Base-by-base conservation (phyloP, 2,329 filamentous ascomycete species). In the Colletotrichum lindemuthianum region DNA sequence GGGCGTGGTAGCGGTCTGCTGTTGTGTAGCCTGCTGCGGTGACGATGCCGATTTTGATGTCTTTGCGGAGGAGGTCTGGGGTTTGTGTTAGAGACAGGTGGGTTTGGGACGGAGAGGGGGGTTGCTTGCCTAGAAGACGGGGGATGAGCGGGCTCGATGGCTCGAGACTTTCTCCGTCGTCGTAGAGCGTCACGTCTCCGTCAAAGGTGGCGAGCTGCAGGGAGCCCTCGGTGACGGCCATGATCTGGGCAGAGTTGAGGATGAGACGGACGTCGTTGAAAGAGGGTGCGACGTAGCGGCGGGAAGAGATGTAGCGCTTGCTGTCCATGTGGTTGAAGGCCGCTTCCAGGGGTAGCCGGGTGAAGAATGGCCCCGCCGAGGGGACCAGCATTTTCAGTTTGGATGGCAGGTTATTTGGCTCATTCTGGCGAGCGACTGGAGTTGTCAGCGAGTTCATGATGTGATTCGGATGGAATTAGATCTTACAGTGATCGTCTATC, bases 181-280 rank as follows among this genome's bases (percentile, higher is more conserved):
- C 91, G 76, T 99, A 99, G 24, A 99, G 84, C 1, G 96, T 99
- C 54, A 99, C 93, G 78, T 99, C 96, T 77, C 96, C 96, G 77
- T 99, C 96, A 75, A 99, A 99, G 0, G 96, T 99, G 58, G 97
- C 90, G 4, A 99, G 85, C 70, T 96, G 89, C 8, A 97, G 84
- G 5, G 88, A 85, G 24, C 91, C 90, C 48, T 50, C 45, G 13
- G 93, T 90, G n/a, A 98, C 87, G 43, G 92, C 93, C 89, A 97
- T 93, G 65, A 95, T 84, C 78, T 99, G 96, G 15, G 96, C 94
- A 43, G 96, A 96, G 79, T 99, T 99, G 70, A 99, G 87, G 55
- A 97, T 91, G 32, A 97, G 84, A 2, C 96, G 89, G 64, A 99
- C 89, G 75, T 99, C 96, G 79, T 99, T 99, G 85, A 99, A 99